Conservation (phyloP, 163 green algal species). For the Volvox carteri region DNA sequence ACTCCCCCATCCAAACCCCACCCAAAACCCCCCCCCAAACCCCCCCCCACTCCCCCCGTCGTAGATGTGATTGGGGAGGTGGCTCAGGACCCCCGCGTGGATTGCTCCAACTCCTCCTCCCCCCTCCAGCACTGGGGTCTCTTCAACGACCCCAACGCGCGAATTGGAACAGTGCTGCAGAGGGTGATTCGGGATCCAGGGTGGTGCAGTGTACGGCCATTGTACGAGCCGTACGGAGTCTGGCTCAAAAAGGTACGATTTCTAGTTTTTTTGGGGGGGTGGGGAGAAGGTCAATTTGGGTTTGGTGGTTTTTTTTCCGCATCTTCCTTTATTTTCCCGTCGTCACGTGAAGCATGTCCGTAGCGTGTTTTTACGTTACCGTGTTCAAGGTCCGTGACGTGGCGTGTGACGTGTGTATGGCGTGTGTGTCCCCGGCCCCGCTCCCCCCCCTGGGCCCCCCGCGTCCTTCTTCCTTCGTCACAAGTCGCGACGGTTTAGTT, state of each 20-base stretch:
- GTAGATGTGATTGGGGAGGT: not conserved
- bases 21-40: not conserved
- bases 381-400: too few species aligned
- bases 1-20: too few species aligned
- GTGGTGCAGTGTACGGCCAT: conserved; percentile 25
- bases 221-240: conserved; percentile 41
- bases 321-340: too few species aligned
- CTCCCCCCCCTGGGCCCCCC: too few species aligned
- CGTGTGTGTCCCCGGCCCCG: too few species aligned
- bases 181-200: conserved; percentile 7
- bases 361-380: too few species aligned
- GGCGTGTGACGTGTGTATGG: too few species aligned
- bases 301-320: too few species aligned
- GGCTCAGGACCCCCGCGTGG: not conserved
- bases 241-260: conserved; percentile 45
- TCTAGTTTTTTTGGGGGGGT: not conserved
- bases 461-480: too few species aligned
- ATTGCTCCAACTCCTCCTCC: conserved; percentile 40
- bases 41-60: not conserved
- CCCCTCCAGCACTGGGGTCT: not conserved
- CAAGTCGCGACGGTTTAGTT: too few species aligned
- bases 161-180: not conserved
- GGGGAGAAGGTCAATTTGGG: not conserved
- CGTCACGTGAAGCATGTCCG: too few species aligned
- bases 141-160: not conserved